phyloP scores from a whole-genome alignment of 352 stramenopile species.

The Blastocystis hominis region DNA sequence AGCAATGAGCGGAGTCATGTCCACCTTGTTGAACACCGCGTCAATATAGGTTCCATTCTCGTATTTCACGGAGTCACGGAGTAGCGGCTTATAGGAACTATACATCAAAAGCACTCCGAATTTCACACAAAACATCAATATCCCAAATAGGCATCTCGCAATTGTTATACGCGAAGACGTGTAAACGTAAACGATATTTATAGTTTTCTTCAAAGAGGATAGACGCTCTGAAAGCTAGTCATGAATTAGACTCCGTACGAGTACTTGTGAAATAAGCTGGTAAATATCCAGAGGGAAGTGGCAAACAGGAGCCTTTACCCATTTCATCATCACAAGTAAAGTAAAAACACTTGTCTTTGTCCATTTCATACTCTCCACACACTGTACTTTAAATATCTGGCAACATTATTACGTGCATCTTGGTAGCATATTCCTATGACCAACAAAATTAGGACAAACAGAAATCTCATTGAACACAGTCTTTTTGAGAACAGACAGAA shows the following conservation, averaged over 20 bases:
- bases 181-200: conserved; percentile 7
- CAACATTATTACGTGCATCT: background rate
- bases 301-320: background rate
- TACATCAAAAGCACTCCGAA: background rate
- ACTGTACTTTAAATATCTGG: background rate
- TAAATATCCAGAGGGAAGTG: background rate
- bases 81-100: conserved; percentile 41
- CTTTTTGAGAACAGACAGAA: background rate
- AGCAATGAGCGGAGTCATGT: conserved; percentile 44
- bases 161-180: conserved; percentile 1
- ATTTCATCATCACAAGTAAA: background rate
- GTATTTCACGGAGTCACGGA: background rate
- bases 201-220: conserved; percentile 18
- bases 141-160: conserved; percentile 43
- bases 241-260: background rate
- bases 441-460: conserved; percentile 17
- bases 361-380: conserved; percentile 44
- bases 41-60: conserved; percentile 19
- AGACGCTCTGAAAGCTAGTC: conserved; percentile 5
- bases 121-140: background rate
- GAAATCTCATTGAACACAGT: background rate
- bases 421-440: background rate
- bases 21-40: conserved; percentile 5
- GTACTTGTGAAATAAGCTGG: conserved; percentile 18
- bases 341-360: background rate